Conservation (phyloP, 2,329 filamentous ascomycete species). For the Ceratocystiopsis minuta region DNA sequence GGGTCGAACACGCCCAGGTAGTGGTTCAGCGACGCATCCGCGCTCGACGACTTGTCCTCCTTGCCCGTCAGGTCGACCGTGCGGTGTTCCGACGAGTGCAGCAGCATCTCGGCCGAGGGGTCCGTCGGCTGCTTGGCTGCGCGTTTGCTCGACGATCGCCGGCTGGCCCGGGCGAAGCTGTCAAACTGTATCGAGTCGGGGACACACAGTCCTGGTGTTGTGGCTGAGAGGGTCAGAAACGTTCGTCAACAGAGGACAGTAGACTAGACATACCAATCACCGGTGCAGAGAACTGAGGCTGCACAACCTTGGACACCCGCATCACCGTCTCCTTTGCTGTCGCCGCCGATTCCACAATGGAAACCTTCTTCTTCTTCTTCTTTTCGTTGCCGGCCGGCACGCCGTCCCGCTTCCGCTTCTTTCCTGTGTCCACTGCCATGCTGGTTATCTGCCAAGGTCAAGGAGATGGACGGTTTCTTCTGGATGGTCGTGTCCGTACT, state of each 20-base stretch:
- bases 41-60: constrained; percentile 27
- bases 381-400: constrained; percentile 19
- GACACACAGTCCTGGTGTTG: constrained; percentile 22
- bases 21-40: constrained; percentile 34
- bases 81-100: constrained; percentile 38
- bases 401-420: constrained; percentile 36
- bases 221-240: constrained; percentile 15
- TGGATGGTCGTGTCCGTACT: no score
- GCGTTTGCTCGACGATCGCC: constrained; percentile 15
- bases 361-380: constrained; percentile 34
- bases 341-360: constrained; percentile 20
- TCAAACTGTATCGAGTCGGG: constrained; percentile 24
- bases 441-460: background rate
- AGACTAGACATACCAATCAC: constrained; percentile 14
- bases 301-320: constrained; percentile 27
- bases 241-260: background rate
- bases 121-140: constrained; percentile 14
- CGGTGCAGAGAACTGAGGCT: constrained; percentile 29
- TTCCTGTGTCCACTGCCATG: constrained; percentile 10
- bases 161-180: constrained; percentile 27
- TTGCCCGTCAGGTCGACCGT: constrained; percentile 42
- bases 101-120: constrained; percentile 27
- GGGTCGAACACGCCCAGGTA: constrained; percentile 49
- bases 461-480: background rate
- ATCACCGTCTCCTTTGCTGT: constrained; percentile 10